These are phyloP conservation scores for Acacia pycnantha DNA, from an alignment of 331 rosid species.

Conservation along the genomic window DNA sequence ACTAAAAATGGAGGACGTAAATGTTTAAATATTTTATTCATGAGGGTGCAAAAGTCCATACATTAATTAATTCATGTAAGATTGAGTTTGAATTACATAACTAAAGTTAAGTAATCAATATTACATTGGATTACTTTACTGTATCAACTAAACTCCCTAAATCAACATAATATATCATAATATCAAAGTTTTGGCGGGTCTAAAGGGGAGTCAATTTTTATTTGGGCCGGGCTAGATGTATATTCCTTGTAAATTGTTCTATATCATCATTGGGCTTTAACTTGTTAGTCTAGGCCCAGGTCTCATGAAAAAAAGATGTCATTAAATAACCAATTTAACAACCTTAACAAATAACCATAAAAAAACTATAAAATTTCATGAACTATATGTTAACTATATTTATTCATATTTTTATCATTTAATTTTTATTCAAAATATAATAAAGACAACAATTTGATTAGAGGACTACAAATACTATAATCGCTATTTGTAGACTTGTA, in stretches of 20 bases:
- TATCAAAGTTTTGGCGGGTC: too few species aligned
- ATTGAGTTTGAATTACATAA: too few species aligned
- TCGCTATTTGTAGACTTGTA: not conserved
- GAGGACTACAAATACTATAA: not conserved
- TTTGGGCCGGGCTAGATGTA: not conserved
- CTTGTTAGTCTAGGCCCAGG: not conserved
- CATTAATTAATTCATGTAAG: too few species aligned
- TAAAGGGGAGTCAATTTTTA: too few species aligned
- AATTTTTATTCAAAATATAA: not conserved
- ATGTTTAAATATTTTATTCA: too few species aligned
- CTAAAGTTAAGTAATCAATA: too few species aligned
- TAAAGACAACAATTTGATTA: not conserved
- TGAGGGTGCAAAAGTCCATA: too few species aligned
- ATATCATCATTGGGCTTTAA: not conserved
- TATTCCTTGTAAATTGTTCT: not conserved
- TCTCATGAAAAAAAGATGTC: not conserved
- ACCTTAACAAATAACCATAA: not conserved
- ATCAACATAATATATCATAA: too few species aligned
- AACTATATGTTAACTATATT: not conserved
- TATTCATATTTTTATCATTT: not conserved
- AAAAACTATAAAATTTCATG: not conserved
- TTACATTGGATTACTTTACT: too few species aligned
- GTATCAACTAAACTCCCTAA: too few species aligned
- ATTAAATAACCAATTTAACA: not conserved
- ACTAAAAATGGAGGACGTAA: too few species aligned